Evolutionary conservation across 116 monocot genomes (phyloP), one percentile per base, ranked within the genome.

Genomic region (Cymodocea nodosa): DNA sequence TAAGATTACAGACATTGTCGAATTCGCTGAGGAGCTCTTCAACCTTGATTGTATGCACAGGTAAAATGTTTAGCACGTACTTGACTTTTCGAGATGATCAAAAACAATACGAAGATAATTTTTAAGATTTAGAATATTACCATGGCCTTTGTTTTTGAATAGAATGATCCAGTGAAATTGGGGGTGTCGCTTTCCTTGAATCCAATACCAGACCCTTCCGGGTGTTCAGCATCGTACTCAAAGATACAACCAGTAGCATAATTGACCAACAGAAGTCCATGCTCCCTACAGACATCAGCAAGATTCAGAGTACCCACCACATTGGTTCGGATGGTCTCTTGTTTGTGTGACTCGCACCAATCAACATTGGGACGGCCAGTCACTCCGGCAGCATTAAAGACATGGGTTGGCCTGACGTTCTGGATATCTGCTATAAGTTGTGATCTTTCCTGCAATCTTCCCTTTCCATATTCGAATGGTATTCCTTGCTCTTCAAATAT

Each of bases 91-190:
- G 3, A 30, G 30, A 1, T 30, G 2, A 30, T 30, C 30, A 3
- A 30, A 30, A 30, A 30, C 30, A 30, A 30, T 3, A 30, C 3
- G 30, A 30, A 30, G 30, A 30, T 30, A 30, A 1, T 30, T 30
- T 30, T 30, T 30, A 62, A n/a, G 9, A 23, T 55, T 34, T 49
- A 53, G n/a, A 75, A 7, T 69, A 11, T 68, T 75, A 83, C 87
- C 87, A 87, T 83, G 3, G 87, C 87, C 71, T 87, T 87, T 2
- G 87, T 87, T 62, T 87, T 83, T 2, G 87, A 87, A 67, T 87
- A 87, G 64, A 77, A 87, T 17, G 87, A 87, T 16, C 83, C 83
- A 35, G 64, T 65, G 62, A 87, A 87, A 64, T 87, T 87, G 19
- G 87, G 83, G 10, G 40, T 87, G 34, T 87, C 87, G 56, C 83